Evolutionary conservation across 805 yeast genomes (phyloP), one percentile per base, ranked within the genome.

Genomic region (Wickerhamiella qilinensis): DNA sequence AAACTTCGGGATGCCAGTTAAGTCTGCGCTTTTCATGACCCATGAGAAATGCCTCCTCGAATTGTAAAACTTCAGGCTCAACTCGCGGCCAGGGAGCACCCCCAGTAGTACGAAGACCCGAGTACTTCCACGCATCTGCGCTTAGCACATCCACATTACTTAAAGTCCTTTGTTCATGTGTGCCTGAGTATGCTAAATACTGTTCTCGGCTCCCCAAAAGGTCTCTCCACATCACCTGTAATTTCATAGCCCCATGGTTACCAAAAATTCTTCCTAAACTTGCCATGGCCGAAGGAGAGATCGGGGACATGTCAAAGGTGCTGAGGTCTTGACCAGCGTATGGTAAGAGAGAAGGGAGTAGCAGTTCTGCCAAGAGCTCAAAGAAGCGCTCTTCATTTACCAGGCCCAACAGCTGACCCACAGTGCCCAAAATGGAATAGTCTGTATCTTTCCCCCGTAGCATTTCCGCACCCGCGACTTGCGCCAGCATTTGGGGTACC

Each of bases 331-430:
- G n/a, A n/a, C n/a, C n/a, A n/a, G n/a, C n/a, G n/a, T n/a, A n/a
- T n/a, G 30, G 30, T 15, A 28, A 8, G 14, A 28, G 30, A 8
- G 17, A 6, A 8, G 17, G n/a, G 7, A 15, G 7, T 14, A 28
- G 30, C 6, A 12, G 15, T 28, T 28, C 30, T 15, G 5, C 15
- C 6, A 39, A 49, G 44, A 38, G 5, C 64, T 56, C 33, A 33
- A 30, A 34, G 22, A 38, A 38, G 16, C 30, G 37, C 31, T 38
- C 33, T 14, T 38, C 38, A 22, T 38, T 20, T 15, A 38, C 27
- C 16, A 38, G 34, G 18, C 22, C 35, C 21, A 38, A 29, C 20
- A 38, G 29, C 17, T 38, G 15, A 6, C 30, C 17, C 17, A 14
- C 14, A 6, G 15, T 28, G 7, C 30, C 7, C 17, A 28, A 15